A percentile compares a stretch with the other conserved stretches of the same genome.
phyloP scores from a whole-genome alignment of 1,139 yeast genomes.

The Saccharomyces hybrid region DNA sequence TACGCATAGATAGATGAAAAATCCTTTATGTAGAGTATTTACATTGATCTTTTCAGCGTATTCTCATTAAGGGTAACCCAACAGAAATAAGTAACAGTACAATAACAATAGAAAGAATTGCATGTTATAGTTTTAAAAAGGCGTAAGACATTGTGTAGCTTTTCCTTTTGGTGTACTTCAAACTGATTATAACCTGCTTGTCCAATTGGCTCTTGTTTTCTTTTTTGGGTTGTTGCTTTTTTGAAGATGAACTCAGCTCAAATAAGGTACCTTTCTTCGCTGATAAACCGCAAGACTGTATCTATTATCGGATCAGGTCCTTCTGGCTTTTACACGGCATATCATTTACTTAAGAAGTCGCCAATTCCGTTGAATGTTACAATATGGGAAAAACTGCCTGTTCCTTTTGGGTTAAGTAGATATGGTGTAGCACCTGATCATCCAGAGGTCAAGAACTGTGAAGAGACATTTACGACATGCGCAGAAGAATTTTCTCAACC shows the following conservation, averaged over 20 bases:
- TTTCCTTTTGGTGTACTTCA: neutral
- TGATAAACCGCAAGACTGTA: conserved; percentile 14
- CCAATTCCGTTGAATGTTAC: conserved; percentile 46
- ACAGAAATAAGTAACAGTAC: neutral
- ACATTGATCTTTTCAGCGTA: neutral
- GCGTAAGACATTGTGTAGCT: neutral
- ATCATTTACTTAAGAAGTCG: conserved; percentile 54
- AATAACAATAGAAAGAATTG: neutral
- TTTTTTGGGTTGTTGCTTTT: neutral
- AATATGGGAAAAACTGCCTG: conserved; percentile 73
- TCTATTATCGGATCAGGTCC: conserved; percentile 93
- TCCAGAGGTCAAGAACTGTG: conserved; percentile 89
- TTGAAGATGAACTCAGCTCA: neutral
- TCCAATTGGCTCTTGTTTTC: neutral
- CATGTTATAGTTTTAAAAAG: no score
- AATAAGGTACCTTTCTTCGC: neutral
- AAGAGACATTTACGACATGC: conserved; percentile 66
- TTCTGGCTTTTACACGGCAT: conserved; percentile 87
- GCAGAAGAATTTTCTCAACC: conserved; percentile 33
- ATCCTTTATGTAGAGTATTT: neutral
- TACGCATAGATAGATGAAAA: no score
- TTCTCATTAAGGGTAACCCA: neutral
- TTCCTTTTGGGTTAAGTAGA: conserved; percentile 85
- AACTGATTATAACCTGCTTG: neutral
- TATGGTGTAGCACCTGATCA: conserved; percentile 99